These are phyloP conservation scores for Tolypocladium pustulatum DNA, from an alignment of 2,329 filamentous ascomycete species.

Conservation along the genomic window DNA sequence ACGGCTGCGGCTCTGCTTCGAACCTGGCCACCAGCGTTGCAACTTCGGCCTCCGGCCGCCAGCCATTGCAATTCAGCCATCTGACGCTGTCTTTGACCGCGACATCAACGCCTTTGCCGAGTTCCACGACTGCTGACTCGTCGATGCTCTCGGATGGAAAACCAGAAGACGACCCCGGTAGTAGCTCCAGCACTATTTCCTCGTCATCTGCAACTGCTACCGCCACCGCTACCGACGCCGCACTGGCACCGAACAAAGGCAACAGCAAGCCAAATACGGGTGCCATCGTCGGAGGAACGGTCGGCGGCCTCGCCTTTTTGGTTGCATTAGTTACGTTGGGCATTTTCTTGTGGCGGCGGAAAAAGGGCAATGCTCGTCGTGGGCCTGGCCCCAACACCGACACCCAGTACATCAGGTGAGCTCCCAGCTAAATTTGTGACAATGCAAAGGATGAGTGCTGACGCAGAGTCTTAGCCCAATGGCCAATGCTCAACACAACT, in stretches of 20 bases:
- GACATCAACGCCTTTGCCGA: conserved; percentile 24
- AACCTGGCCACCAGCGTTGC: conserved; percentile 37
- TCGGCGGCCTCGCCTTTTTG: conserved; percentile 39
- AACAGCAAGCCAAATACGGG: conserved; percentile 26
- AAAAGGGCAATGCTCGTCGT: conserved; percentile 27
- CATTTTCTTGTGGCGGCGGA: conserved; percentile 34
- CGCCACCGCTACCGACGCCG: conserved; percentile 8
- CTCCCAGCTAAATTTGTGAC: background rate
- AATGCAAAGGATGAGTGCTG: conserved; percentile 1
- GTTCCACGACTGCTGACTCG: conserved; percentile 30
- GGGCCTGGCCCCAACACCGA: conserved; percentile 28
- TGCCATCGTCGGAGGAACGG: conserved; percentile 42
- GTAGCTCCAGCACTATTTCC: conserved; percentile 1
- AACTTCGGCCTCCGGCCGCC: conserved; percentile 31
- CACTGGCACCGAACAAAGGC: conserved; percentile 17
- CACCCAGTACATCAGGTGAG: conserved; percentile 32
- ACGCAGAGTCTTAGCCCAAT: conserved; percentile 16
- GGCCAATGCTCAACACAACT: conserved; percentile 11
- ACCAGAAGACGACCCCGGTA: background rate
- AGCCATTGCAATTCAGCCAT: conserved; percentile 22
- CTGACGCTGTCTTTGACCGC: conserved; percentile 30
- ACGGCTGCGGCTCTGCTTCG: conserved; percentile 41
- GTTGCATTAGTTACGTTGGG: conserved; percentile 29
- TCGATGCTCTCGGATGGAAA: conserved; percentile 2
- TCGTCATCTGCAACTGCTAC: conserved; percentile 8